These are phyloP conservation scores for Neurospora tetraspora DNA, from an alignment of 495 filamentous ascomycete genomes.

Conservation along the genomic window DNA sequence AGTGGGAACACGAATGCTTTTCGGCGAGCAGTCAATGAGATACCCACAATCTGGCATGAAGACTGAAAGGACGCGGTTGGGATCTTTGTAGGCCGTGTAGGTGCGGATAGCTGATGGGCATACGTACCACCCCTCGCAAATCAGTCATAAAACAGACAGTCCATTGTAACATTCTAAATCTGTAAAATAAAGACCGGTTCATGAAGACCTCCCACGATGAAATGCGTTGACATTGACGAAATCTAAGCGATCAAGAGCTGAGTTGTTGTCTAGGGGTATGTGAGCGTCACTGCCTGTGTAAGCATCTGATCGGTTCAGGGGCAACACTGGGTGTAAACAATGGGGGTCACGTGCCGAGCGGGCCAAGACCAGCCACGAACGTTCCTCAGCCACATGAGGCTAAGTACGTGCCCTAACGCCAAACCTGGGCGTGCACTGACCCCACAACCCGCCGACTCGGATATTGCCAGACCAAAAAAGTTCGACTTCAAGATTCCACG, in stretches of 20 bases:
- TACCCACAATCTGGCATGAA: neutral
- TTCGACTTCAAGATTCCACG: neutral
- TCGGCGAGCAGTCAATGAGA: neutral
- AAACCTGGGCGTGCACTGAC: neutral
- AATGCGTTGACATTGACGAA: neutral
- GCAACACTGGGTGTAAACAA: neutral
- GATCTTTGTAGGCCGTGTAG: neutral
- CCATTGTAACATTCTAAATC: neutral
- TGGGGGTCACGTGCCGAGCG: neutral
- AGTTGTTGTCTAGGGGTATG: neutral
- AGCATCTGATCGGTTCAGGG: neutral
- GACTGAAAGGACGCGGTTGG: neutral
- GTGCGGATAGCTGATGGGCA: neutral
- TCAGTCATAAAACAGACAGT: neutral
- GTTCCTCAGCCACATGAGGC: neutral
- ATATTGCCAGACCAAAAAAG: neutral
- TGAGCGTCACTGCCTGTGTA: neutral
- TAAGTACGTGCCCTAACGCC: neutral
- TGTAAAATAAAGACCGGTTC: neutral
- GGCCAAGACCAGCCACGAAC: neutral
- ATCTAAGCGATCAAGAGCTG: neutral
- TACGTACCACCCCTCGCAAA: neutral
- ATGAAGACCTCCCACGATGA: neutral
- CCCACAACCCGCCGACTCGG: neutral
- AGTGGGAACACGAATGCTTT: neutral